phyloP scores from a whole-genome alignment of 352 stramenopile genomes.

The Phytophthora pistaciae region DNA sequence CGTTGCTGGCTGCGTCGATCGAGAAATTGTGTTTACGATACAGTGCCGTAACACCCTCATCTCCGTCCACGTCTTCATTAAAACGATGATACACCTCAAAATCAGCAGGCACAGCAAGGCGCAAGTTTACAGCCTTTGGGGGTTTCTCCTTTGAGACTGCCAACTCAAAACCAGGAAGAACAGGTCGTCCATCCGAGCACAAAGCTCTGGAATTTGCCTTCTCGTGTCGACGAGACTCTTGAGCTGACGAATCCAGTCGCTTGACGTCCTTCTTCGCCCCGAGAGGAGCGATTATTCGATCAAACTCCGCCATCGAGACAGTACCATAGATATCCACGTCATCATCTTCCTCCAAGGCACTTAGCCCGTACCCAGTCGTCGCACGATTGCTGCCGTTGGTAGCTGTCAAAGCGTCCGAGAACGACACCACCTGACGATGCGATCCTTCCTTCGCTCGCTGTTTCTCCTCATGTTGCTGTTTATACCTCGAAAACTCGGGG shows the following conservation, averaged over 20 bases:
- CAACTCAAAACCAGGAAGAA: constrained; percentile 69
- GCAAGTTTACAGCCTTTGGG: constrained; percentile 47
- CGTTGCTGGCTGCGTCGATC: constrained; percentile 41
- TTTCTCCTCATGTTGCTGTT: constrained; percentile 45
- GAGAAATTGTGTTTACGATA: constrained; percentile 74
- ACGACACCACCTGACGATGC: constrained; percentile 71
- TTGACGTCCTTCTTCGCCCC: constrained; percentile 32
- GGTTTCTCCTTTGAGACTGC: constrained; percentile 48
- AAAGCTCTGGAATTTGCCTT: constrained; percentile 35
- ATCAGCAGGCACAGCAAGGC: constrained; percentile 58
- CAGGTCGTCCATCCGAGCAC: constrained; percentile 67
- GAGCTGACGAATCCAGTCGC: constrained; percentile 43
- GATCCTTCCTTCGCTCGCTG: constrained; percentile 30
- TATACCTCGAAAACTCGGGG: constrained; percentile 74
- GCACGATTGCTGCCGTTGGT: constrained; percentile 44
- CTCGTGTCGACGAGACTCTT: constrained; percentile 38
- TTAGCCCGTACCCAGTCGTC: constrained; percentile 68
- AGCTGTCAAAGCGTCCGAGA: constrained; percentile 70
- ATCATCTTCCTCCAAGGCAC: constrained; percentile 86
- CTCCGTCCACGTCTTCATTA: constrained; percentile 36
- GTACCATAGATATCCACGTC: constrained; percentile 85
- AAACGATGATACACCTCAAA: constrained; percentile 67
- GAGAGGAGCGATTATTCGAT: constrained; percentile 62
- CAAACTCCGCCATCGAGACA: constrained; percentile 72
- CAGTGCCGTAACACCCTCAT: constrained; percentile 36